Evolutionary conservation across 2,329 filamentous ascomycete species (phyloP), one percentile per base, ranked within the genome.

Genomic region (Dactylellina haptotyla): DNA sequence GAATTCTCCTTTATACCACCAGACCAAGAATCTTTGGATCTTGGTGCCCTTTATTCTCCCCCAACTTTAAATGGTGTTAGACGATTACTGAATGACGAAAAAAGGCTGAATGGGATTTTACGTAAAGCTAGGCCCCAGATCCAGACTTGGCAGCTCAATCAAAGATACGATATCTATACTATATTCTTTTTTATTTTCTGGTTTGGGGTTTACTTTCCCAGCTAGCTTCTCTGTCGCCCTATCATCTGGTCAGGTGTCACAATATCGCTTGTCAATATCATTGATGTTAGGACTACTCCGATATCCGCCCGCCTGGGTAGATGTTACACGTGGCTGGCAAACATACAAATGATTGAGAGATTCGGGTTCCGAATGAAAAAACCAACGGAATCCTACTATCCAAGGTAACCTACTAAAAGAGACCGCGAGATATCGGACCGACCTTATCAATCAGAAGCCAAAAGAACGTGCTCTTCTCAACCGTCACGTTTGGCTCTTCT

Each of bases 21-120:
- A n/a, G n/a, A n/a, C n/a, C 25, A 16, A 46, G 12, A 9, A n/a
- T 46, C 43, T 34, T 14, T 34, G 30, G 6, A 34, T 6, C 12
- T 54, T 20, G 26, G 16, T 25, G 34, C 10, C 10, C 12, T 57
- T 26, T 43, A 37, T 26, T 39, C 8, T 54, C 50, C 50, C 30
- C 61, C 16, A 67, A n/a, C n/a, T 16, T 37, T 41, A 37, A 53
- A 67, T 67, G 63, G 53, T 67, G 64, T 39, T 69, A 69, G 45
- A 62, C 43, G 45, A 18, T 58, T 37, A 26, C 37, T 45, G 43
- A 51, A 63, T 63, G 57, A 64, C 58, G 57, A 63, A 39, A 51
- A 58, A 63, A 64, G 58, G 58, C 53, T 67, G 63, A 63, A 63
- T 71, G 58, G 28, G 58, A 63, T 63, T 58, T 71, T 71, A 71